Evolutionary conservation across 192 early-diverging fungal genomes (phyloP).

Genomic region (Geranomyces michiganensis): DNA sequence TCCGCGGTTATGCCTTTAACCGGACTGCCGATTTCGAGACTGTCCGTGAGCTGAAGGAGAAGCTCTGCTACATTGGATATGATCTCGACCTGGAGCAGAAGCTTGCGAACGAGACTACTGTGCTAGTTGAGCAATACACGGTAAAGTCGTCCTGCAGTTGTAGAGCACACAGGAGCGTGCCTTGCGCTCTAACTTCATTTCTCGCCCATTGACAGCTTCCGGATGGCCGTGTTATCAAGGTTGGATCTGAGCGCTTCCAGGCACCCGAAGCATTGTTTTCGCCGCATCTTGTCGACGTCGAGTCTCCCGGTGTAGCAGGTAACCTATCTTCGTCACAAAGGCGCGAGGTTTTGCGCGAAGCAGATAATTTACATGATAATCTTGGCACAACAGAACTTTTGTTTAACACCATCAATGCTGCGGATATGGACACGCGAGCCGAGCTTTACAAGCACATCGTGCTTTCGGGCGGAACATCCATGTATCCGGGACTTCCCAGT

Average conservation of each 20-base stretch:
- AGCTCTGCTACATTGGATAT: constrained; percentile 97
- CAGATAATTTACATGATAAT: not conserved
- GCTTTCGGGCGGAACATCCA: constrained; percentile 96
- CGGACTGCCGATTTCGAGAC: constrained; percentile 98
- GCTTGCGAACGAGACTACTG: constrained; percentile 95
- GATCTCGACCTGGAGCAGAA: constrained; percentile 93
- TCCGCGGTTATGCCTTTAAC: constrained; percentile 96
- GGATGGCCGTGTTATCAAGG: constrained; percentile 97
- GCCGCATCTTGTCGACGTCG: constrained; percentile 94
- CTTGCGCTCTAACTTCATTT: not conserved
- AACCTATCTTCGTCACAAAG: constrained; percentile 9
- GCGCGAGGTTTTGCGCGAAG: not conserved
- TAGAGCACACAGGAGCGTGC: no score
- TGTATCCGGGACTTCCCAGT: constrained; percentile 97
- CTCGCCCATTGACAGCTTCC: constrained; percentile 65
- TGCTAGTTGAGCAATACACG: constrained; percentile 93
- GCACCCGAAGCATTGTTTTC: constrained; percentile 99
- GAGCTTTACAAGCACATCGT: constrained; percentile 98
- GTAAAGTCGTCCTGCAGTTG: constrained; percentile 47
- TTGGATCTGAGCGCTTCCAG: constrained; percentile 97
- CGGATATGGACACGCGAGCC: constrained; percentile 87
- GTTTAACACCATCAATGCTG: constrained; percentile 88
- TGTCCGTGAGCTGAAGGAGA: constrained; percentile 96
- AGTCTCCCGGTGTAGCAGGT: constrained; percentile 91
- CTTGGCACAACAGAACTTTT: constrained; percentile 71